A percentile compares a stretch with the other conserved stretches of the same genome.
These are phyloP conservation scores for Colletotrichum tamarilloi DNA, from an alignment of 2,329 filamentous ascomycete genomes.

Conservation along the genomic window DNA sequence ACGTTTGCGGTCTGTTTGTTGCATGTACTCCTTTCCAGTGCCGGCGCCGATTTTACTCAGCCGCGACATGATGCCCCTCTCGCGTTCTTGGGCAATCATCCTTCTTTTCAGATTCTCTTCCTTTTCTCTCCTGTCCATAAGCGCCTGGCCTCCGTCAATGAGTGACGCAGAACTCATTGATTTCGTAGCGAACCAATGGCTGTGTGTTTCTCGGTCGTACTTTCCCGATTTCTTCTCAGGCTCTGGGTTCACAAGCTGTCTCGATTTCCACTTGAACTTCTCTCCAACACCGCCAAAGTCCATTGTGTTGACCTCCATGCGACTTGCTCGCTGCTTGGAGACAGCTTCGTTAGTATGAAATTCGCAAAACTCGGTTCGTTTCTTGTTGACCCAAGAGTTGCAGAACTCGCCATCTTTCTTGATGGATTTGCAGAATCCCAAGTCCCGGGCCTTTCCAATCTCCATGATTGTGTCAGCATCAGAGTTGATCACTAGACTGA, in stretches of 20 bases:
- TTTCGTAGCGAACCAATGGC: conserved; percentile 64
- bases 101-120: conserved; percentile 74
- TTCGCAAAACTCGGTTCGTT: conserved; percentile 91
- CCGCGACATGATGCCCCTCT: conserved; percentile 77
- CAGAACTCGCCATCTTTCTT: conserved; percentile 88
- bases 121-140: conserved; percentile 68
- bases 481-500: conserved; percentile 86
- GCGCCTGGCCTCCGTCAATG: conserved; percentile 73
- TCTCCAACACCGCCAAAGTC: conserved; percentile 53
- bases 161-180: conserved; percentile 67
- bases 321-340: conserved; percentile 70
- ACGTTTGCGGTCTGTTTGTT: conserved; percentile 41
- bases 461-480: conserved; percentile 92
- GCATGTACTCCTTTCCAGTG: conserved; percentile 79
- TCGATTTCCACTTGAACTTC: conserved; percentile 27
- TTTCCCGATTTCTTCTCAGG: conserved; percentile 48
- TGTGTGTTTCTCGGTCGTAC: conserved; percentile 70
- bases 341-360: conserved; percentile 89
- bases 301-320: conserved; percentile 84
- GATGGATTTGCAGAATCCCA: conserved; percentile 87
- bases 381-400: conserved; percentile 85
- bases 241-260: conserved; percentile 45
- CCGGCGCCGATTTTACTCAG: conserved; percentile 73
- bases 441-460: conserved; percentile 83
- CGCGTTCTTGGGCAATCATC: conserved; percentile 75